phyloP scores from a whole-genome alignment of 2,329 filamentous ascomycete genomes.

The Elsinoe arachidis region DNA sequence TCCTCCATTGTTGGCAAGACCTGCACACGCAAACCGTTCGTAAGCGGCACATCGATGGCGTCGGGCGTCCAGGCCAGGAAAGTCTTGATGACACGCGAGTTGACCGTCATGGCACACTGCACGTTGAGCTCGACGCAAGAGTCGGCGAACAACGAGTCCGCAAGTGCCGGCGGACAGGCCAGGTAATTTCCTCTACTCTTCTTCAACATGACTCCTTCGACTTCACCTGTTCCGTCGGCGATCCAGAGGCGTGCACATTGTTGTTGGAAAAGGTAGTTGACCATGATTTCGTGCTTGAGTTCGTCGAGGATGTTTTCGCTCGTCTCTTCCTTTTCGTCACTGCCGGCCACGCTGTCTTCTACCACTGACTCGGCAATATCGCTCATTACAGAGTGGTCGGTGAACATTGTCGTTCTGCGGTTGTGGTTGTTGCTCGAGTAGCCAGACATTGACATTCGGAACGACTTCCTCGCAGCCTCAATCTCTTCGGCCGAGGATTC shows the following conservation, averaged over 20 bases:
- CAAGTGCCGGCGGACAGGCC: slow-evolving; percentile 59
- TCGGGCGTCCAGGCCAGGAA: slow-evolving; percentile 66
- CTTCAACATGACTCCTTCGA: slow-evolving; percentile 64
- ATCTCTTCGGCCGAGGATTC: slow-evolving; percentile 8
- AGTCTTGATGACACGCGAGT: slow-evolving; percentile 69
- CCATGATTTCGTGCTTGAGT: slow-evolving; percentile 75
- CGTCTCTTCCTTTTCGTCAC: slow-evolving; percentile 12
- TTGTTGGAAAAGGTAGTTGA: slow-evolving; percentile 73
- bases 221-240: slow-evolving; percentile 56
- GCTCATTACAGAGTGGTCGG: background rate
- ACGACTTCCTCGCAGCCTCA: background rate
- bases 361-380: slow-evolving; percentile 9
- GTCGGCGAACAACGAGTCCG: slow-evolving; percentile 53
- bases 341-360: slow-evolving; percentile 8
- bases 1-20: slow-evolving; percentile 65
- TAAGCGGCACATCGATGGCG: slow-evolving; percentile 64
- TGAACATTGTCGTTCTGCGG: slow-evolving; percentile 7
- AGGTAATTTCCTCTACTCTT: slow-evolving; percentile 62
- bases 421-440: background rate
- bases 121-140: slow-evolving; percentile 64
- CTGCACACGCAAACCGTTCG: slow-evolving; percentile 68
- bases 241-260: slow-evolving; percentile 69
- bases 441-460: slow-evolving; percentile 10
- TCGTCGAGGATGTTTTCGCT: slow-evolving; percentile 50
- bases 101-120: slow-evolving; percentile 72